Percentiles rank a stretch among this genome's conserved stretches.
phyloP scores from a whole-genome alignment of 2,329 filamentous ascomycete species.

The Xylariaceae sp. region DNA sequence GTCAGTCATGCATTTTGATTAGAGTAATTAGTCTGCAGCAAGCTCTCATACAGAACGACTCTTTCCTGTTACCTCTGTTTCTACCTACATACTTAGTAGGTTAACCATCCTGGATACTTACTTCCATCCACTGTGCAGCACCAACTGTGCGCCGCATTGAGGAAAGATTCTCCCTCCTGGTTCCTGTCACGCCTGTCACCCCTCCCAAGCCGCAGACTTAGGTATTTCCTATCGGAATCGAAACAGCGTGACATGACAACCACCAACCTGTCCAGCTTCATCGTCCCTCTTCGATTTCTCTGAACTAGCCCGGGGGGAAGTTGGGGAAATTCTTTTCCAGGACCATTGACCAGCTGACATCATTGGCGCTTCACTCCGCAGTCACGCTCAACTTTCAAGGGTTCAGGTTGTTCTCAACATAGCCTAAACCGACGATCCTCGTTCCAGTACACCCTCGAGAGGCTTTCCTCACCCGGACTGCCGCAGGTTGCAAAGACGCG shows the following conservation, averaged over 20 bases:
- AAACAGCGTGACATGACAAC: not conserved
- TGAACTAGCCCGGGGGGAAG: constrained; percentile 2
- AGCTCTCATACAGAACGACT: not conserved
- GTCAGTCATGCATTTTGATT: too few species aligned
- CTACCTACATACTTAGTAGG: not conserved
- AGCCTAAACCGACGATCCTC: constrained; percentile 10
- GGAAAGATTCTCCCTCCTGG: not conserved
- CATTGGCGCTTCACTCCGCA: constrained; percentile 25
- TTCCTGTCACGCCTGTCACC: too few species aligned
- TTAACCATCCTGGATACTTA: not conserved
- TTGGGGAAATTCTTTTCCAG: constrained; percentile 1
- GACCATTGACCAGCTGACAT: constrained; percentile 22
- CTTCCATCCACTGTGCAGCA: not conserved
- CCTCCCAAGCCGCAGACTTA: not conserved
- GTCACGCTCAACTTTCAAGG: constrained; percentile 19
- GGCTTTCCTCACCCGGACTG: not conserved
- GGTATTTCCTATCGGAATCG: not conserved
- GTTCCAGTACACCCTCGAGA: not conserved
- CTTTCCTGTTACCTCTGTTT: not conserved
- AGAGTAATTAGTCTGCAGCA: too few species aligned
- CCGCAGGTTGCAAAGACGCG: not conserved
- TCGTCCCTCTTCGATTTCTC: not conserved
- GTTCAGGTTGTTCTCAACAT: too few species aligned
- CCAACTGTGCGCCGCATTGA: not conserved
- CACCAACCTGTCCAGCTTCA: not conserved